phyloP scores from a whole-genome alignment of 495 filamentous ascomycete genomes.

The Aspergillus asperescens region DNA sequence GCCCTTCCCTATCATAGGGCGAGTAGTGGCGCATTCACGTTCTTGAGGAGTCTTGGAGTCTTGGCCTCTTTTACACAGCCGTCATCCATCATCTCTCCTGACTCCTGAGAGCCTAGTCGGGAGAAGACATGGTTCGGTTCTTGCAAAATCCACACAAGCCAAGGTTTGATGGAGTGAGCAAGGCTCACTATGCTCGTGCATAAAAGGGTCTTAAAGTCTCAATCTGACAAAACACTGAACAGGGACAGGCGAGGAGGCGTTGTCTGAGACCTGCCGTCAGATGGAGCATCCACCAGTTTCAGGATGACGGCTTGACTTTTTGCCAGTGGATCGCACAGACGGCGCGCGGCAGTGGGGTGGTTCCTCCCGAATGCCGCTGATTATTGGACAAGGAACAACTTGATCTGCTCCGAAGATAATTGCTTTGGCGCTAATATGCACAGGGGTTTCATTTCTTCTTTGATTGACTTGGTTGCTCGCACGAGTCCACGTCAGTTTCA shows the following conservation, averaged over 20 bases:
- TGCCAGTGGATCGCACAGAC: conserved; percentile 12
- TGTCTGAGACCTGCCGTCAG: conserved; percentile 9
- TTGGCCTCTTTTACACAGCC: background rate
- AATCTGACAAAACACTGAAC: no score
- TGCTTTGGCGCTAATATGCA: conserved; percentile 11
- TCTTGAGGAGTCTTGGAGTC: background rate
- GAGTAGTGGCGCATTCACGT: background rate
- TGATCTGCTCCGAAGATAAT: conserved; percentile 16
- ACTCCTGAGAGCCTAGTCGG: background rate
- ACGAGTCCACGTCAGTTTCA: conserved; percentile 21
- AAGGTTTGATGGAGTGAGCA: background rate
- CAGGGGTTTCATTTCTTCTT: conserved; percentile 16
- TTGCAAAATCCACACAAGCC: background rate
- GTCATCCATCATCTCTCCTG: background rate
- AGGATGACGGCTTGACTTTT: conserved; percentile 15
- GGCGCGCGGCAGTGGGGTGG: background rate
- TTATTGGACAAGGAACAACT: conserved; percentile 6
- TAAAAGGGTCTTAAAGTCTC: no score
- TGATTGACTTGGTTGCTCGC: conserved; percentile 7
- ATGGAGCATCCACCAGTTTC: conserved; percentile 17
- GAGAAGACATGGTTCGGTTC: background rate
- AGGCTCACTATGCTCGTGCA: conserved; percentile 3
- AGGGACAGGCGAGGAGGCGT: background rate
- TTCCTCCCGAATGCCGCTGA: background rate
- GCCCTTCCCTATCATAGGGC: background rate